Evolutionary conservation across 2,329 filamentous ascomycete genomes (phyloP), one percentile per base, ranked within the genome.

Genomic region (Plenodomus lindquistii): DNA sequence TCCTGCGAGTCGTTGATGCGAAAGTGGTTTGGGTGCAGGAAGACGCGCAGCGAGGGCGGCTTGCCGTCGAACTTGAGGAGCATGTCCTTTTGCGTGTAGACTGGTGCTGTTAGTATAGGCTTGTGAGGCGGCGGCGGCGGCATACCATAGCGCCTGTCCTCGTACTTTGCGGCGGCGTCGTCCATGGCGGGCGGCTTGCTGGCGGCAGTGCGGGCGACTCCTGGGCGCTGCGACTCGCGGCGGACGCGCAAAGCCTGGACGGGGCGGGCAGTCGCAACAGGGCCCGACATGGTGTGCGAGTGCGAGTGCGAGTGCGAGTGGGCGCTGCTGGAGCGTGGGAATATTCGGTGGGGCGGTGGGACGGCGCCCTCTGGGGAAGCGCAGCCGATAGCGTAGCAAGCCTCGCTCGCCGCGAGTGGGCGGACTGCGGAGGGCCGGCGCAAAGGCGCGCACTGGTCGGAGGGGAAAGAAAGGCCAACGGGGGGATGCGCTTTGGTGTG

Each of bases 1-100:
- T 92, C 89, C 71, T 96, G 91, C 73, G 97, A 93, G 63, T 91
- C 85, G 61, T 97, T 93, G 74, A 99, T 53, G 49, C 69, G 66
- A 69, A 96, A 97, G 73, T 96, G 87, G 4, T 83, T 91, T 9
- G 85, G 81, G 67, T 97, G 86, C 24, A 99, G 78, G 70, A 97
- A 92, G 19, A 99, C 79, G 42, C 93, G 85, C 19, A 99, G 78
- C 3, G 93, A 97, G 0, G 94, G 92, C 8, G 86, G 84, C 42
- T 80, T 80, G 64, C 81, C 84, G 35, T 78, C 79, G 73, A 87
- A 91, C 73, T 92, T 96, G 62, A 83, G 85, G n/a, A 97, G 79
- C 40, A 97, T 91, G 63, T 94, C 89, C 13, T 81, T 75, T 52
- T 86, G 84, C 22, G 85, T 88, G 69, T 87, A 82, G 37, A 93